Base-by-base conservation (phyloP, 108 stramenopile genomes). In the Parietichytrium sp. region DNA sequence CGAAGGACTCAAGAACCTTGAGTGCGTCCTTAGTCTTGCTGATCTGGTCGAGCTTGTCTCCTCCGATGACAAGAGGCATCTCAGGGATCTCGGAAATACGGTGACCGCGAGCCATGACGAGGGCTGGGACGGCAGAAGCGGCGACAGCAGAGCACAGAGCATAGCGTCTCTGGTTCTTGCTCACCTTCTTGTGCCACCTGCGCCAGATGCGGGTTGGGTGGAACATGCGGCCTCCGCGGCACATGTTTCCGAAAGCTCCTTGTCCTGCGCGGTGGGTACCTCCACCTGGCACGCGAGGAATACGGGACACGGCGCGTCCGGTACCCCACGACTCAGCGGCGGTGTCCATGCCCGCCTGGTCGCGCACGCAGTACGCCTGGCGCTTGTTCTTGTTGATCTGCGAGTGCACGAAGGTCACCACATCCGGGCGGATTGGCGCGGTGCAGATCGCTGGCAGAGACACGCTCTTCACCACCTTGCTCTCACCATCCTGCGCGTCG, bases 341-440 rank as follows among this genome's bases (percentile, higher is more conserved):
- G 83, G 93, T 93, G 82, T 93, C 92, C 91, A 95, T 95, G 82
- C 97, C 96, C 55, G 98, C 97, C 54, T 89, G 88, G 86, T 94
- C 91, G 90, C 90, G 91, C 79, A 98, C 97, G 81, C 96, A 95
- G 90, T 96, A 99, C 45, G 98, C 96, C 88, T 99, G 98, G 88
- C 98, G 95, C 80, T 92, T 79, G 93, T 99, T 99, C 96, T 99
- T 99, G 95, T 94, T 94, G 94, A 99, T 95, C 93, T 97, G 94
- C 84, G 94, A 95, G 92, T 98, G 97, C 30, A 99, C 98, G 84
- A 95, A 96, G 80, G 96, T 93, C 82, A 99, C 97, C 55, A 99
- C 88, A 88, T 99, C 98, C 49, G 96, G 92, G 89, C 98, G 95
- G 85, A 99, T 93, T 77, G 98, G 98, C 27, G 97, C 96, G 54